Percentiles rank a stretch among this genome's conserved stretches.
These are phyloP conservation scores for Blastobotrys capitulatus DNA, from an alignment of 1,139 yeast species.

Conservation along the genomic window DNA sequence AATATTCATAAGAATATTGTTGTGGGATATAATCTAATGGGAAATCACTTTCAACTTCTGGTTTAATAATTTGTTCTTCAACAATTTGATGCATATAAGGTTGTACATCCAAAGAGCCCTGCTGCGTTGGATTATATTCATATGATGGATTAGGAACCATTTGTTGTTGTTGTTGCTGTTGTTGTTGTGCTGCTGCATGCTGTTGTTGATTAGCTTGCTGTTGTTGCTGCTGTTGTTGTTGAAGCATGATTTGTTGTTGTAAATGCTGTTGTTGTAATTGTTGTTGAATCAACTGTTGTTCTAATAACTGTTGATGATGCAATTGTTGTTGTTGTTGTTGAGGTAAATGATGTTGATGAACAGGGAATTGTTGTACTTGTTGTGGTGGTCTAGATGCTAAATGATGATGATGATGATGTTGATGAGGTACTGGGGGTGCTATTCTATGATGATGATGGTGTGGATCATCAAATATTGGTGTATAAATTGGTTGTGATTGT, in stretches of 20 bases:
- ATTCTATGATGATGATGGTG: neutral
- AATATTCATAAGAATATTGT: neutral
- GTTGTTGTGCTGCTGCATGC: neutral
- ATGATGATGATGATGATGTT: neutral
- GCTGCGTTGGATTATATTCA: neutral
- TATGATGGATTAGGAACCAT: neutral
- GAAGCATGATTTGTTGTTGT: slow-evolving; percentile 4
- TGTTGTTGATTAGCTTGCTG: slow-evolving; percentile 1
- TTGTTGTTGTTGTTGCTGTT: neutral
- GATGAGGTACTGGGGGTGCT: neutral
- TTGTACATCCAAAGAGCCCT: neutral
- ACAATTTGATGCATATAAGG: slow-evolving; percentile 8
- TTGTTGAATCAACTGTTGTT: neutral
- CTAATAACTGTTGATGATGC: slow-evolving; percentile 1
- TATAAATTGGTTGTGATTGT: slow-evolving; percentile 3
- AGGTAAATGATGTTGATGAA: neutral
- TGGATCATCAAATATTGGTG: slow-evolving; percentile 1
- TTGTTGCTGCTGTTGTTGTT: slow-evolving; percentile 9
- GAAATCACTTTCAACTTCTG: slow-evolving; percentile 23
- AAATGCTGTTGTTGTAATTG: slow-evolving; percentile 3
- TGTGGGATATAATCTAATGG: slow-evolving; percentile 27
- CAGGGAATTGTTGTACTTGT: slow-evolving; percentile 4
- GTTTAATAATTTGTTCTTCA: slow-evolving; percentile 17
- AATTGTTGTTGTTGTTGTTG: neutral
- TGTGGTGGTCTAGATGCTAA: neutral